Evolutionary conservation across 352 stramenopile species (phyloP).

Genomic region (Phytophthora agathidicida): DNA sequence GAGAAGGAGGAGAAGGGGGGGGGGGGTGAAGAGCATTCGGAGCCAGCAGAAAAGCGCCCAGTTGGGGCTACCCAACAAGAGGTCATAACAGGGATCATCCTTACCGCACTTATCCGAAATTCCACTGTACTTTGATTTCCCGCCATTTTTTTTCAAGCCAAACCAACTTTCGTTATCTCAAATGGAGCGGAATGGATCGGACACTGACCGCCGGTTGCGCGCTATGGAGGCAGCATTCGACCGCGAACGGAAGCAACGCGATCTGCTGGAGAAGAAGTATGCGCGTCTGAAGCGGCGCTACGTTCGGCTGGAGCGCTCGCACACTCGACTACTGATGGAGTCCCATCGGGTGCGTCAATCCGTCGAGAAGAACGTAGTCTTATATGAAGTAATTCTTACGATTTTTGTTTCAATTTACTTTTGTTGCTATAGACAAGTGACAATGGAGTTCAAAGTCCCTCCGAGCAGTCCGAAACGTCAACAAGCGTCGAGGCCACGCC

Average conservation of each 20-base stretch:
- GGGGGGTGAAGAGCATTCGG: too few relatives aligned
- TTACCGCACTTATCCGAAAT: not conserved
- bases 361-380: not conserved
- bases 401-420: not conserved
- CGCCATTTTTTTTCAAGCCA: conserved; percentile 11
- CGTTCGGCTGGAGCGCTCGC: conserved; percentile 60
- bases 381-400: not conserved
- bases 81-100: too few relatives aligned
- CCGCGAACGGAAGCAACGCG: conserved; percentile 54
- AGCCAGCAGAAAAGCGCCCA: too few relatives aligned
- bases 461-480: conserved; percentile 4
- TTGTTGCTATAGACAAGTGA: conserved; percentile 9
- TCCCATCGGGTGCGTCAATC: conserved; percentile 24
- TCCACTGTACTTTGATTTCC: conserved; percentile 4
- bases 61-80: too few relatives aligned
- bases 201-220: conserved; percentile 36
- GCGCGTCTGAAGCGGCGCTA: conserved; percentile 70
- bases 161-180: not conserved
- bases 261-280: conserved; percentile 74
- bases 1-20: too few relatives aligned
- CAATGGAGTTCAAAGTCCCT: not conserved
- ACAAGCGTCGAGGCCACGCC: conserved; percentile 9
- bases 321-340: conserved; percentile 48
- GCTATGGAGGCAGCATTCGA: conserved; percentile 55
- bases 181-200: conserved; percentile 22